Base-by-base conservation (phyloP, 1,284 basidiomycete genomes). In the Phaffia rhodozyma region DNA sequence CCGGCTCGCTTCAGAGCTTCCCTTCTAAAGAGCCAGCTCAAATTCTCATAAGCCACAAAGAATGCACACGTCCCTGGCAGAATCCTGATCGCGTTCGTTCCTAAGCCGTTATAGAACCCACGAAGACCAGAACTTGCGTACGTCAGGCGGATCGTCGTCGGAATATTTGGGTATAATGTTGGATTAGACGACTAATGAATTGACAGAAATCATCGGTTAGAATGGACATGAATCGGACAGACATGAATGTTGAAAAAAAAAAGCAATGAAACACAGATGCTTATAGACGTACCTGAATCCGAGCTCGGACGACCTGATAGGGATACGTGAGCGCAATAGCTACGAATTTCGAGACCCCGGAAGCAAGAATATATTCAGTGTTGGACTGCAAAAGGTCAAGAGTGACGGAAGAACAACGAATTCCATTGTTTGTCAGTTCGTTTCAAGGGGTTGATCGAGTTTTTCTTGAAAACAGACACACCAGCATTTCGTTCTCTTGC, bases 11-110 rank as follows among this genome's bases (percentile, higher is more conserved):
- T 67, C 6, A 68, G 58, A 9, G 75, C 76, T 21, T 73, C 55
- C 16, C 68, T 81, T 69, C 86, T 79, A 65, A 92, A 78, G 32
- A 87, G 73, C 89, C 89, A 92, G 0, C 89, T 88, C 60, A 94
- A 73, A 71, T 97, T 97, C 75, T 97, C 96, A 73, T 97, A 98
- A 23, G 97, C 92, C 49, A 98, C 94, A 72, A 98, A 97, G 1
- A 94, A 97, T 58, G 97, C 89, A 74, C 94, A 97, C 0, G 94
- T 98, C 25, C 94, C 94, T 0, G 94, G 94, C 11, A 98, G 80
- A 58, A 98, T 92, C 43, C 94, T 83, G 18, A 98, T 84, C n/a
- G 94, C 81, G 73, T 97, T 98, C n/a, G 91, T 92, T 5, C 85
- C 91, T 21, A 98, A 79, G 0, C 94, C 94, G 67, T 93, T 89